Evolutionary conservation across 768 basidiomycete species (phyloP).

Genomic region (Fomitopsis pulvina): DNA sequence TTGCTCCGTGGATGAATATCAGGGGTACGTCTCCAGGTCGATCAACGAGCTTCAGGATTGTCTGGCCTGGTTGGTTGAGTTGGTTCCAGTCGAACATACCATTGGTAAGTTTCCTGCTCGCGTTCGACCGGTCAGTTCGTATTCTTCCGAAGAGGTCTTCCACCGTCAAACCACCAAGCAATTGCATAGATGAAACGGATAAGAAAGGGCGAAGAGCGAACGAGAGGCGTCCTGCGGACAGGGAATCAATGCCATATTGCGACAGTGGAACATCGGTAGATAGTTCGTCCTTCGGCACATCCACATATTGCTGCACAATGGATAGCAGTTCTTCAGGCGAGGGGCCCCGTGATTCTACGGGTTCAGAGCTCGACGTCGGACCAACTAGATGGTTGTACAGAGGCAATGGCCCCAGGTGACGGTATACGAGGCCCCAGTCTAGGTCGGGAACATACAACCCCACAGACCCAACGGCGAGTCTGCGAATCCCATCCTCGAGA

Average conservation of each 20-base stretch:
- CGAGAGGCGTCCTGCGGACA: constrained; percentile 31
- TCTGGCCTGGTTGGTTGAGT: not conserved
- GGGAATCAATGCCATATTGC: constrained; percentile 37
- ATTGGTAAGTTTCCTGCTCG: not conserved
- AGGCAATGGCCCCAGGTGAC: constrained; percentile 16
- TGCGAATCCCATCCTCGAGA: constrained; percentile 27
- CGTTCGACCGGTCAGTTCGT: too few species aligned
- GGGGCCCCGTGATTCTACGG: constrained; percentile 12
- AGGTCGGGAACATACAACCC: constrained; percentile 28
- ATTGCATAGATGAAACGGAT: constrained; percentile 28
- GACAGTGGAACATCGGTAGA: constrained; percentile 32
- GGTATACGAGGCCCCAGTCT: constrained; percentile 23
- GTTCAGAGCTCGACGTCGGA: not conserved
- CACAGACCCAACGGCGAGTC: constrained; percentile 19
- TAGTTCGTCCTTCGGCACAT: constrained; percentile 28
- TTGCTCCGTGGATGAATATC: not conserved
- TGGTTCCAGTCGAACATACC: not conserved
- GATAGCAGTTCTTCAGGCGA: constrained; percentile 28
- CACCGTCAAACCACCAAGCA: constrained; percentile 27
- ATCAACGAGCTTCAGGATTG: not conserved
- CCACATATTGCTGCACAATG: constrained; percentile 18
- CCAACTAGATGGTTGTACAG: constrained; percentile 19
- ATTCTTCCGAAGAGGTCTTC: constrained; percentile 16
- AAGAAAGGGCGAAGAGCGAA: constrained; percentile 25
- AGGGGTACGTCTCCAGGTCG: not conserved